phyloP scores from a whole-genome alignment of 2,329 filamentous ascomycete genomes.

The Fusarium tanahbumbuense region DNA sequence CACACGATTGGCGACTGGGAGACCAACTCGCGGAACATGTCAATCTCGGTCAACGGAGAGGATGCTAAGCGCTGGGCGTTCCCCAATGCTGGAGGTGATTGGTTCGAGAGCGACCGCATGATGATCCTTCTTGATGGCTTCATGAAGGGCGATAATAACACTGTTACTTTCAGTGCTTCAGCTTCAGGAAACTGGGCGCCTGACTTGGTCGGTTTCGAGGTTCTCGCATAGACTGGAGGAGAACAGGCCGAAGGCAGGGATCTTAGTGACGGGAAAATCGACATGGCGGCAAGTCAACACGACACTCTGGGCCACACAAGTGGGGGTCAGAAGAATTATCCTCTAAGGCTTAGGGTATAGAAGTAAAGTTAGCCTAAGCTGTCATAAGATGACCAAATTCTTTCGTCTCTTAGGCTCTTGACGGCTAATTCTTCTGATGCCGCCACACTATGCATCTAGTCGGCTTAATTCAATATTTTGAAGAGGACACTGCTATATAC shows the following conservation, averaged over 20 bases:
- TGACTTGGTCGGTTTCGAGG: slow-evolving; percentile 58
- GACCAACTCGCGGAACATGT: slow-evolving; percentile 63
- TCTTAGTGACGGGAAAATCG: background rate
- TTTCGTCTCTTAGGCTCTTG: no score
- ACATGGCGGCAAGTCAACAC: no score
- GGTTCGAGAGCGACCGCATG: slow-evolving; percentile 61
- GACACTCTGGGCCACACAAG: no score
- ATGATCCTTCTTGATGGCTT: slow-evolving; percentile 60
- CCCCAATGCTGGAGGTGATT: slow-evolving; percentile 62
- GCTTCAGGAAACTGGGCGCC: slow-evolving; percentile 50
- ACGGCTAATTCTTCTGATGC: no score
- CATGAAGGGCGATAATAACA: slow-evolving; percentile 53
- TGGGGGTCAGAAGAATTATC: no score
- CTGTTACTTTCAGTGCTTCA: slow-evolving; percentile 50
- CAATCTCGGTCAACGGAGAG: slow-evolving; percentile 59
- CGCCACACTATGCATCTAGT: background rate
- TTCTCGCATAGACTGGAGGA: background rate
- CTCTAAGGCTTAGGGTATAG: no score
- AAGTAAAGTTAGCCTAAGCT: no score
- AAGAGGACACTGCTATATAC: background rate
- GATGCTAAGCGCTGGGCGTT: slow-evolving; percentile 60
- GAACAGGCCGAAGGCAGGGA: no score
- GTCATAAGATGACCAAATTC: no score
- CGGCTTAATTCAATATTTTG: no score
- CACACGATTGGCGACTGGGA: slow-evolving; percentile 58